Base-by-base conservation (phyloP, 2,329 filamentous ascomycete species). In the Phialocephala subalpina region DNA sequence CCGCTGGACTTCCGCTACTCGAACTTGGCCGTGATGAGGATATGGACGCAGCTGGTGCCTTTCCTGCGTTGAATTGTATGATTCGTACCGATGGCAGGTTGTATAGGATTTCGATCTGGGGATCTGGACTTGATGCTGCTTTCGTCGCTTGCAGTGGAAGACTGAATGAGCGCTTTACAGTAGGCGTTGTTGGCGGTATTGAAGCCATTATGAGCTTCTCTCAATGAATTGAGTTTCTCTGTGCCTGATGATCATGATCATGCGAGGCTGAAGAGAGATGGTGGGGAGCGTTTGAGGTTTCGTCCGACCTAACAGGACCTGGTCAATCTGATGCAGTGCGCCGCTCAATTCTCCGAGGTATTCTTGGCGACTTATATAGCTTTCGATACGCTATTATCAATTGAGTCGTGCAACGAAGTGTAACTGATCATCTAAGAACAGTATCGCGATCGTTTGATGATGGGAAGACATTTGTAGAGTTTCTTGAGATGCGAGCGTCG, bases 1-100 rank as follows among this genome's bases (percentile, higher is more conserved):
- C 70, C 77, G 75, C 59, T 74, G 75, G 67, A 75, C 75, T 68
- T 62, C 70, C 72, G 63, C 64, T 70, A 36, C 67, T 75, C 25
- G 72, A 74, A 20, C 67, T 60, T 2, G 69, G 67, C 25, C 64
- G 66, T 12, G 68, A 66, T 5, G 58, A 57, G 22, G 38, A 20
- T 56, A 22, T 61, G 27, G 70, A 60, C 5, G 65, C 55, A 18
- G 61, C 58, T 16, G 47, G 42, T 49, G 64, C 55, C 27, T 53
- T 53, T 33, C 49, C 49, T 55, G 73, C 73, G 14, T 78, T 85
- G 77, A 92, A 92, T 63, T 87, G 86, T 60, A 91, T 83, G 53
- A 77, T 76, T 12, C 73, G 73, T n/a, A 70, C 76, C 9, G 70
- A 73, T 20, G 75, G 74, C 22, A 77, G 67, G 33, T 65, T 73